phyloP scores from a whole-genome alignment of 805 yeast species.

The Sugiyamaella floridensis region DNA sequence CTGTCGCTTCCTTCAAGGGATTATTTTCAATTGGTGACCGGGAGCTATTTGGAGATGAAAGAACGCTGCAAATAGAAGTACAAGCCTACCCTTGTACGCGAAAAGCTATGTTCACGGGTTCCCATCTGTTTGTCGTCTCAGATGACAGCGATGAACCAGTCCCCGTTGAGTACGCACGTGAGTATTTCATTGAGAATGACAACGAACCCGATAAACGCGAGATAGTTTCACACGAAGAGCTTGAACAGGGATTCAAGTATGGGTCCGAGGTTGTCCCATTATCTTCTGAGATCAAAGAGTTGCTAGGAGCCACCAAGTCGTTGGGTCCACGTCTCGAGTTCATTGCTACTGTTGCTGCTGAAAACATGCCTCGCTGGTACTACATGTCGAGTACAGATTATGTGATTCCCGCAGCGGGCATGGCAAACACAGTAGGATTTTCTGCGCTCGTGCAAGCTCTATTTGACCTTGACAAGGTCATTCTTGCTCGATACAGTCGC shows the following conservation, averaged over 20 bases:
- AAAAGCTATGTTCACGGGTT: conserved; percentile 11
- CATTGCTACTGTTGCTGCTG: conserved; percentile 48
- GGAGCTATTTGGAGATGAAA: conserved; percentile 26
- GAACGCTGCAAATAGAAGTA: conserved; percentile 21
- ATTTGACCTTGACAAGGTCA: conserved; percentile 40
- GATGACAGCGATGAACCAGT: conserved; percentile 3
- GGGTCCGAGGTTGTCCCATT: conserved; percentile 54
- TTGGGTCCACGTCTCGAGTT: conserved; percentile 51
- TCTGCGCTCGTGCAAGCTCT: conserved; percentile 48
- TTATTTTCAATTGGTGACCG: conserved; percentile 41
- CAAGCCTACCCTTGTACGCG: conserved; percentile 19
- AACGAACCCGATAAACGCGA: conserved; percentile 22
- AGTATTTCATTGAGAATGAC: conserved; percentile 15
- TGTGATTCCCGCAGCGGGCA: conserved; percentile 42
- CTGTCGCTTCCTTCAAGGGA: conserved; percentile 43
- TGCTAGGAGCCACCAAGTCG: conserved; percentile 32
- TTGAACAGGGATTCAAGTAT: conserved; percentile 58
- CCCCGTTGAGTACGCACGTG: conserved; percentile 9
- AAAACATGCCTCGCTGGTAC: conserved; percentile 50
- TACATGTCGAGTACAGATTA: conserved; percentile 53
- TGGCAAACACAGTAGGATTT: conserved; percentile 34
- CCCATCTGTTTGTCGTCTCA: conserved; percentile 6
- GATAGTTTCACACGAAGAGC: conserved; percentile 35
- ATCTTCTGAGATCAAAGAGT: conserved; percentile 38
- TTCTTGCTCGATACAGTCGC: conserved; percentile 58